Base-by-base conservation (phyloP, 1,284 basidiomycete species). In the Ustilago xerochloae region DNA sequence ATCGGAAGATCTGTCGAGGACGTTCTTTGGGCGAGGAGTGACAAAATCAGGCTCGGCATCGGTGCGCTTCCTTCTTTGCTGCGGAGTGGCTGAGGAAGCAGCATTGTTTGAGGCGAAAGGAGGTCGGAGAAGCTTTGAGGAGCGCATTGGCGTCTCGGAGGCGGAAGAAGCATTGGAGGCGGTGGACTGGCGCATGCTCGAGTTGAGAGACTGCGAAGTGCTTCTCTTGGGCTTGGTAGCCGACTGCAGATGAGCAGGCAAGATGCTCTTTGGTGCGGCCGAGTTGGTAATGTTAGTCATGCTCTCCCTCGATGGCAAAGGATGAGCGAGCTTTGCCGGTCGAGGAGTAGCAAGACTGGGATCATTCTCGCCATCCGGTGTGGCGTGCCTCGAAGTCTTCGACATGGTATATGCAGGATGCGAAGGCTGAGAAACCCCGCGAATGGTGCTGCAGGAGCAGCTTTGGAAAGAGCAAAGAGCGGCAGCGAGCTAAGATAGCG, bases 201-300 rank as follows among this genome's bases (percentile, higher is more conserved):
- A n/a, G 24, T 53, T 55, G 52, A 52, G 46, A 6, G 54, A 47
- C 6, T 55, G 43, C 24, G 49, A 48, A 2, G 49, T n/a, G 4
- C 24, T 13, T 6, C 53, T 54, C 22, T 54, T 66, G 3, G 39
- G 50, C 22, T 55, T 61, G n/a, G 43, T 7, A 1, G 43, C 52
- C 10, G 61, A 63, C n/a, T 67, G 60, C 12, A 62, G 55, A 32
- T 72, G 69, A 13, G 59, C 10, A 18, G 69, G 56, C 6, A 66
- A 55, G 41, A 66, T 72, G 24, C 63, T 63, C 22, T 73, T 67
- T 24, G 70, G 63, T 15, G 56, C 32, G 22, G 56, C 26, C 18
- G 70, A 67, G 49, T 73, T 73, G 22, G 70, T 68, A 52, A 73
- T 73, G 61, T 64, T 73, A 43, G 43, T 48, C 70, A 73, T 63